Evolutionary conservation across 2,329 filamentous ascomycete genomes (phyloP).

Genomic region (Acrocalymma vagum): DNA sequence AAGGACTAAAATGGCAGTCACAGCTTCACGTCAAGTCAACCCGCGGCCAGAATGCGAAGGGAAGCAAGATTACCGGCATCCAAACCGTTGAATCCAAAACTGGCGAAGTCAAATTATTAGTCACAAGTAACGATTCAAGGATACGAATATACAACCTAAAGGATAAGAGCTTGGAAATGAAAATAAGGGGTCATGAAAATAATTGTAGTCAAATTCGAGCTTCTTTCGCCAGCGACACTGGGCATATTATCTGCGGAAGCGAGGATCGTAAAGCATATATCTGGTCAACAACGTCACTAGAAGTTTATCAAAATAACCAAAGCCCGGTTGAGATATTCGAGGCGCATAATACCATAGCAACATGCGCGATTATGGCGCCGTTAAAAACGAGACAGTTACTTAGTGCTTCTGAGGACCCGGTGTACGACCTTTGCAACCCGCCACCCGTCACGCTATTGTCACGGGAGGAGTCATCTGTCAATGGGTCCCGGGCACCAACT

Average conservation of each 20-base stretch:
- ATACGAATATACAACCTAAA: constrained; percentile 88
- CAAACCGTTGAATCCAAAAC: constrained; percentile 71
- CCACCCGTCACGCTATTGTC: constrained; percentile 86
- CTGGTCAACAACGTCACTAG: constrained; percentile 74
- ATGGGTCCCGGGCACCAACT: constrained; percentile 59
- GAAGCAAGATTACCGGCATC: constrained; percentile 97
- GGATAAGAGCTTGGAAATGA: constrained; percentile 85
- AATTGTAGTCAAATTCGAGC: constrained; percentile 89
- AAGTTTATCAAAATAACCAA: constrained; percentile 77
- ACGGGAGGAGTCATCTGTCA: constrained; percentile 70
- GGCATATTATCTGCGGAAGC: constrained; percentile 89
- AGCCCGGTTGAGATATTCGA: constrained; percentile 88
- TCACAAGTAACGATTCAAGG: constrained; percentile 95
- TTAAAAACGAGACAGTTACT: constrained; percentile 79
- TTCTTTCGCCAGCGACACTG: constrained; percentile 84
- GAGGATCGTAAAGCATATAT: constrained; percentile 92
- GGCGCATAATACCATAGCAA: constrained; percentile 87
- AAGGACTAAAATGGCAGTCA: constrained; percentile 82
- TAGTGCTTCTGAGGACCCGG: constrained; percentile 82
- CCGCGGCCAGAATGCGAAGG: constrained; percentile 91
- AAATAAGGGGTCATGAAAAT: constrained; percentile 92
- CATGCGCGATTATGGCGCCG: constrained; percentile 86
- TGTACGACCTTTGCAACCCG: constrained; percentile 97
- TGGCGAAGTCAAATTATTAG: constrained; percentile 80
- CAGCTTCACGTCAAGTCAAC: constrained; percentile 95